Evolutionary conservation across 2,329 filamentous ascomycete genomes (phyloP), one percentile per base, ranked within the genome.

Genomic region (Xylaria arbuscula): DNA sequence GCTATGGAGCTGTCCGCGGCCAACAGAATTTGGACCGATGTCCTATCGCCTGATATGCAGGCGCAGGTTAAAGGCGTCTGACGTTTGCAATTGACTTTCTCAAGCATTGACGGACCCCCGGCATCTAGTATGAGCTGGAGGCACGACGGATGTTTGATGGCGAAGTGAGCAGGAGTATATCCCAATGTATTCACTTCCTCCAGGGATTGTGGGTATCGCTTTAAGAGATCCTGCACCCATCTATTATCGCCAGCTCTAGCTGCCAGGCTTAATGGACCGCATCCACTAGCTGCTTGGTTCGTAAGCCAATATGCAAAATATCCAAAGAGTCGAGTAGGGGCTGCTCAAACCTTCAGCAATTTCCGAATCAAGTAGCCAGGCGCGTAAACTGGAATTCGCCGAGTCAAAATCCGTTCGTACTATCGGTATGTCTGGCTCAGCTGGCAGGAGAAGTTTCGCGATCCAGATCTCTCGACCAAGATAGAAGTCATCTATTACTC

Each of bases 221-320:
- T 9, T 17, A 68, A 11, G 9, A 65, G 45, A 7, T 64, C 48
- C 10, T 19, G 42, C n/a, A 62, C 50, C 3, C 54, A n/a, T 15
- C 5, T 38, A 28, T 62, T 34, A 6, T 68, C 28, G 10, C 66
- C 51, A 24, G 50, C 50, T 54, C 53, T 53, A 4, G 57, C 53
- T 32, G 51, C 62, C 6, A 68, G 66, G 56, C 61, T 58, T 22
- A 64, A 47, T 2, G 56, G 53, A 8, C 66, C 66, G 36, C 51
- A 65, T 61, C 51, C 56, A 38, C 24, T 24, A 47, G 62, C 61
- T 64, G 28, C 22, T 51, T 36, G 9, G 10, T 28, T n/a, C 13
- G 45, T 68, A 34, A 65, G 57, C 17, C 1, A n/a, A 54, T 15
- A 32, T 24, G n/a, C 8, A 24, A n/a, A 28, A 34, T 11, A 34